These are phyloP conservation scores for Mytilinidion resinicola DNA, from an alignment of 495 filamentous ascomycete genomes.

Conservation along the genomic window DNA sequence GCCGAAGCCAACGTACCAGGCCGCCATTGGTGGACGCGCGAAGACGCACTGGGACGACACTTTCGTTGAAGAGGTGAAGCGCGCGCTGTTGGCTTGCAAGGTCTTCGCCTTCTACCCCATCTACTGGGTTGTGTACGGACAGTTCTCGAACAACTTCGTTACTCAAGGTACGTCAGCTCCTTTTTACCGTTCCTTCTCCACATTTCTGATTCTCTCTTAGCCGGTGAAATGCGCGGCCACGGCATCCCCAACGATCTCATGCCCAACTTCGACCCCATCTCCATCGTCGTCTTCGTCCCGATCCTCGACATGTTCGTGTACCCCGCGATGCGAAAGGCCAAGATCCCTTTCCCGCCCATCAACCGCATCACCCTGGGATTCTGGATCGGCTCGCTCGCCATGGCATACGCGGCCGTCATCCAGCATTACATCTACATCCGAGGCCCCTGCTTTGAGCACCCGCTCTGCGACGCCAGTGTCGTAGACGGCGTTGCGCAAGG, in stretches of 20 bases:
- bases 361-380: slow-evolving; percentile 71
- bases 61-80: slow-evolving; percentile 58
- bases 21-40: slow-evolving; percentile 38
- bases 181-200: neutral
- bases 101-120: slow-evolving; percentile 56
- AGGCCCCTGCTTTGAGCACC: slow-evolving; percentile 41
- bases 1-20: slow-evolving; percentile 55
- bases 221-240: slow-evolving; percentile 49
- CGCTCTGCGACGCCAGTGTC: slow-evolving; percentile 24
- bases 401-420: slow-evolving; percentile 60
- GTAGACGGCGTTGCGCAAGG: slow-evolving; percentile 10
- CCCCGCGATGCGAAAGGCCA: slow-evolving; percentile 56
- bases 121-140: slow-evolving; percentile 39
- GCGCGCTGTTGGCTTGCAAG: slow-evolving; percentile 53
- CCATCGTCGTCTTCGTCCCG: slow-evolving; percentile 67
- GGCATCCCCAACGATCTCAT: slow-evolving; percentile 69
- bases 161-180: slow-evolving; percentile 32
- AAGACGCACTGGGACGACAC: slow-evolving; percentile 52
- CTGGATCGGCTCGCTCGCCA: slow-evolving; percentile 56
- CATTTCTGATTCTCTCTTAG: slow-evolving; percentile 30
- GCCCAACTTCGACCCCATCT: slow-evolving; percentile 68
- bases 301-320: slow-evolving; percentile 63
- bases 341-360: slow-evolving; percentile 63
- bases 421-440: slow-evolving; percentile 66
- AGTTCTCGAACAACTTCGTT: slow-evolving; percentile 46